Percentiles rank a stretch among this genome's conserved stretches.
Conservation (phyloP, 495 filamentous ascomycete genomes). For the Niebla homalea region DNA sequence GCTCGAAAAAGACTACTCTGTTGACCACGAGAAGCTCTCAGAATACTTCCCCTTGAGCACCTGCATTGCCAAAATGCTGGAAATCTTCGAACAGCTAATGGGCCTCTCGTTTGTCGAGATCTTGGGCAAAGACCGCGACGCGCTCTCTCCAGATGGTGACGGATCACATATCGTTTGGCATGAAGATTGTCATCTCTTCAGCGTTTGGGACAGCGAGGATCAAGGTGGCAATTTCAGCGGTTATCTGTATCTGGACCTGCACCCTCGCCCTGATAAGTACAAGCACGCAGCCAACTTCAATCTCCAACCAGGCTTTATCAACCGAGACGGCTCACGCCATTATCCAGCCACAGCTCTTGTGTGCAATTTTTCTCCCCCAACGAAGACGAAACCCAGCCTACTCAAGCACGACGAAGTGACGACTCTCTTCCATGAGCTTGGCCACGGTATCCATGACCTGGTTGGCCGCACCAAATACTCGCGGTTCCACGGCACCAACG, state of each 20-base stretch:
- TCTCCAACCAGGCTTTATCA: conserved; percentile 54
- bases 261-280: conserved; percentile 55
- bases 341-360: conserved; percentile 60
- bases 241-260: conserved; percentile 58
- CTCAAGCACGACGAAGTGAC: conserved; percentile 60
- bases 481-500: conserved; percentile 61
- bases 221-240: conserved; percentile 56
- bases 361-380: conserved; percentile 60
- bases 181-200: conserved; percentile 54
- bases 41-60: conserved; percentile 87
- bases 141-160: conserved; percentile 42
- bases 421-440: conserved; percentile 62
- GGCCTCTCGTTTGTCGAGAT: conserved; percentile 85
- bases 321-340: conserved; percentile 41
- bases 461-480: conserved; percentile 53
- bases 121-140: conserved; percentile 41
- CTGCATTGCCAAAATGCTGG: conserved; percentile 80
- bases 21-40: conserved; percentile 80
- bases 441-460: conserved; percentile 64
- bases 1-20: conserved; percentile 77
- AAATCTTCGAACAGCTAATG: conserved; percentile 88
- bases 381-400: conserved; percentile 53
- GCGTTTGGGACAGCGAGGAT: conserved; percentile 55
- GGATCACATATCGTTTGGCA: conserved; percentile 59
- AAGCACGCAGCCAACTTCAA: conserved; percentile 68